Conservation (phyloP, 2,329 filamentous ascomycete species). For the Cladophialophora chaetospira region DNA sequence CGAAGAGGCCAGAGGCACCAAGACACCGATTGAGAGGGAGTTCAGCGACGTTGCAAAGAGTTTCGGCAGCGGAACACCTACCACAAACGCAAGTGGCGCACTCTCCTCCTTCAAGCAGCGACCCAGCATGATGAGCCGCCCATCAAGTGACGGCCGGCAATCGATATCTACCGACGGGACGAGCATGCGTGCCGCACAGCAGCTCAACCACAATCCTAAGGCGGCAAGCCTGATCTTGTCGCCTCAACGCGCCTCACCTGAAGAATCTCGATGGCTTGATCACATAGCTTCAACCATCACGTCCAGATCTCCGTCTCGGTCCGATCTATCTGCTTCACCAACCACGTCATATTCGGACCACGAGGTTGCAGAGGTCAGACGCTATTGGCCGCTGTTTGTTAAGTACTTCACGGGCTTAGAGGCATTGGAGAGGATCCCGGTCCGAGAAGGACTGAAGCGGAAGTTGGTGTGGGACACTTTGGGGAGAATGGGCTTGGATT, state of each 20-base stretch:
- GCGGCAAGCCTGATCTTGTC: constrained; percentile 63
- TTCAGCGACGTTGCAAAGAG: constrained; percentile 15
- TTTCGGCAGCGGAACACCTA: constrained; percentile 22
- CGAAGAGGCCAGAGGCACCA: constrained; percentile 28
- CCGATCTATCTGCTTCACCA: constrained; percentile 18
- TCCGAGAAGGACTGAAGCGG: constrained; percentile 83
- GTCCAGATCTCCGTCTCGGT: constrained; percentile 39
- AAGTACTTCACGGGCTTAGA: constrained; percentile 87
- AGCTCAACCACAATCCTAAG: constrained; percentile 27
- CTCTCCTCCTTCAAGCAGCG: constrained; percentile 23
- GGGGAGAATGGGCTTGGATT: constrained; percentile 63
- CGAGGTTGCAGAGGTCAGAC: constrained; percentile 50
- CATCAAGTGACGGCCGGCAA: constrained; percentile 28
- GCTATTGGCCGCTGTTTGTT: constrained; percentile 71
- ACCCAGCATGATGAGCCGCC: constrained; percentile 28
- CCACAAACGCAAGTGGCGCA: constrained; percentile 6
- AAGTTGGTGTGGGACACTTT: constrained; percentile 62
- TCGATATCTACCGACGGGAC: constrained; percentile 30
- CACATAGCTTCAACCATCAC: constrained; percentile 41
- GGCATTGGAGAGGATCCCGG: constrained; percentile 80
- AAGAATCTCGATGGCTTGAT: constrained; percentile 71
- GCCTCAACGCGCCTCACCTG: constrained; percentile 74
- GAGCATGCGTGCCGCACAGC: constrained; percentile 15
- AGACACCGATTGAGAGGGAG: constrained; percentile 17
- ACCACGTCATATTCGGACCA: constrained; percentile 10